phyloP scores from a whole-genome alignment of 2,329 filamentous ascomycete genomes.

The Nannizzia gypsea region DNA sequence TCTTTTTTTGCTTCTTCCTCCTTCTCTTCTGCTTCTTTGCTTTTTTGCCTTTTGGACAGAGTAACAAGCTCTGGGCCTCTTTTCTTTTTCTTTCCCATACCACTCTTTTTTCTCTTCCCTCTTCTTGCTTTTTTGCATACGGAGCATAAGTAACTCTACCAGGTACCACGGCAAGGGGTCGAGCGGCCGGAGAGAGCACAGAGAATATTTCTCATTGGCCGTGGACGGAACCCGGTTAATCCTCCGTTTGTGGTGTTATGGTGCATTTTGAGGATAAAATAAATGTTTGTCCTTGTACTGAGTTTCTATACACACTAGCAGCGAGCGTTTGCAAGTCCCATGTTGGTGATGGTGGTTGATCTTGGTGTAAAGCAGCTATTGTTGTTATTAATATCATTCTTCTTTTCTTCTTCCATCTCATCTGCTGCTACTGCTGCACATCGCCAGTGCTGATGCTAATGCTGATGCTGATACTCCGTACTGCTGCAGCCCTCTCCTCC shows the following conservation, averaged over 20 bases:
- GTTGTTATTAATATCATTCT: constrained; percentile 3
- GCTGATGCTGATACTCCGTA: too few species aligned
- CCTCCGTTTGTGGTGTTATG: background rate
- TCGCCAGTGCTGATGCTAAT: too few species aligned
- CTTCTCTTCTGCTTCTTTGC: background rate
- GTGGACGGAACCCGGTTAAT: background rate
- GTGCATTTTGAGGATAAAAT: too few species aligned
- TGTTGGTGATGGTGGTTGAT: background rate
- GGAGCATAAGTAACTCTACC: background rate
- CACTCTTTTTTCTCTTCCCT: background rate
- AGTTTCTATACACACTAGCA: background rate
- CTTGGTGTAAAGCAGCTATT: background rate
- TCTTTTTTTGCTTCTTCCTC: background rate
- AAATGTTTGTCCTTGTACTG: background rate
- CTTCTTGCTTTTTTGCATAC: background rate
- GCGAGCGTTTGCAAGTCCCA: background rate
- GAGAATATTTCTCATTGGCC: background rate
- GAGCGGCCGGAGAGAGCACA: background rate
- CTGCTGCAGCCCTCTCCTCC: too few species aligned
- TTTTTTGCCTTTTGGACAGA: background rate
- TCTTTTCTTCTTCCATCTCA: background rate
- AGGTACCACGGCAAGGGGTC: background rate
- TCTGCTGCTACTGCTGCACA: background rate
- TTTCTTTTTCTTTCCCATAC: background rate
- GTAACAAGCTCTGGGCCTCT: background rate